Conservation (phyloP, 106 monocot species). For the Dactylorhiza incarnata region DNA sequence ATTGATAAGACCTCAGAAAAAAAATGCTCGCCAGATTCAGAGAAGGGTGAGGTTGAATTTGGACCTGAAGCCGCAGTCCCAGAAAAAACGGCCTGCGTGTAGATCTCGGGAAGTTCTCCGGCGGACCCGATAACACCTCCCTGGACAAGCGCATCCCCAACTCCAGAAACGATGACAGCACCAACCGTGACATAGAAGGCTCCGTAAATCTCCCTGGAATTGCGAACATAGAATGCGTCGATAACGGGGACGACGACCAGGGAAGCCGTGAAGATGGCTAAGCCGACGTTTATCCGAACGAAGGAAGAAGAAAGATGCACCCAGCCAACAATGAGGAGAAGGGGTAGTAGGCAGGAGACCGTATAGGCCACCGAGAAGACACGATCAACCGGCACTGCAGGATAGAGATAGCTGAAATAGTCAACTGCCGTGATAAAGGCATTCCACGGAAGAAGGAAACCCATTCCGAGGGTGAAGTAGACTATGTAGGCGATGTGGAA, state of each 20-base stretch:
- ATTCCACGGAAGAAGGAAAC: slow-evolving; percentile 95
- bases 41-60: background rate
- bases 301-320: slow-evolving; percentile 40
- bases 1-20: too few species aligned
- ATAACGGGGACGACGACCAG: slow-evolving; percentile 58
- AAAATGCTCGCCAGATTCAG: background rate
- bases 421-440: slow-evolving; percentile 95
- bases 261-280: slow-evolving; percentile 42
- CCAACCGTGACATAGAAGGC: slow-evolving; percentile 63
- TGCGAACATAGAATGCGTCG: slow-evolving; percentile 53
- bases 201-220: slow-evolving; percentile 27
- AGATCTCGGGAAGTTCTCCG: slow-evolving; percentile 71
- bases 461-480: slow-evolving; percentile 76
- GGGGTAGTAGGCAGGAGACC: slow-evolving; percentile 54
- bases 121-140: slow-evolving; percentile 72
- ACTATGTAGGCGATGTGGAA: slow-evolving; percentile 61
- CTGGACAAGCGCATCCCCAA: slow-evolving; percentile 71
- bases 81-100: slow-evolving; percentile 82
- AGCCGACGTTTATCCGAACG: slow-evolving; percentile 69
- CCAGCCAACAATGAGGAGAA: slow-evolving; percentile 48
- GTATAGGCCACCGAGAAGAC: slow-evolving; percentile 87
- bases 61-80: slow-evolving; percentile 87
- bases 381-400: slow-evolving; percentile 58
- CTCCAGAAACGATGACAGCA: slow-evolving; percentile 38
- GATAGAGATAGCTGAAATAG: slow-evolving; percentile 95